These are phyloP conservation scores for Naumovozyma baii DNA, from an alignment of 805 yeast species.

Conservation along the genomic window DNA sequence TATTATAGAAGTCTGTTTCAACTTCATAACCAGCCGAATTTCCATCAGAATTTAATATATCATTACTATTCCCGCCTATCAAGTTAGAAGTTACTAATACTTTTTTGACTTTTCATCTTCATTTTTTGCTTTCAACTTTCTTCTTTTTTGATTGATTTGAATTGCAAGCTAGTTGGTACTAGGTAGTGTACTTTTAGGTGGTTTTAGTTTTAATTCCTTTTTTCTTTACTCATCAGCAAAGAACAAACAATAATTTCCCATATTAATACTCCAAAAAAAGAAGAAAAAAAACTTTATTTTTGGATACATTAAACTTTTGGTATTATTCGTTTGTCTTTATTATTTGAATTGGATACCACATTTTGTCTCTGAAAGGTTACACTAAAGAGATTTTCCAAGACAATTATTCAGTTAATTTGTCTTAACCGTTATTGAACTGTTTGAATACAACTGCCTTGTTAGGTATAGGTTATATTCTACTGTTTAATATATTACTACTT, in stretches of 20 bases:
- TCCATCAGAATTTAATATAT: background rate
- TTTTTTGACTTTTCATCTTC: too few relatives aligned
- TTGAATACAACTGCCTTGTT: background rate
- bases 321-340: background rate
- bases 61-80: background rate
- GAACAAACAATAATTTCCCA: background rate
- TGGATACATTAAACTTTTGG: background rate
- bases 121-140: background rate
- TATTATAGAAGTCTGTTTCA: background rate
- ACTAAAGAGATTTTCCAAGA: conserved; percentile 9
- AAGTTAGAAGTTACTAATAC: background rate
- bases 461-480: background rate
- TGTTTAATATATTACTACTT: background rate
- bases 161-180: background rate
- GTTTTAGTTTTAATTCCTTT: background rate
- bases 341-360: background rate
- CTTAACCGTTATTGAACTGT: conserved; percentile 7
- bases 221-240: background rate
- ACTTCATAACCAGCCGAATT: background rate
- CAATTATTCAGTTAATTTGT: conserved; percentile 30
- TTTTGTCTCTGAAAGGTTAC: background rate
- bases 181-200: background rate
- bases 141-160: background rate
- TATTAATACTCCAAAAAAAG: too few relatives aligned
- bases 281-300: too few relatives aligned